phyloP scores from a whole-genome alignment of 2,329 filamentous ascomycete species.

The Microsporum ferrugineum region DNA sequence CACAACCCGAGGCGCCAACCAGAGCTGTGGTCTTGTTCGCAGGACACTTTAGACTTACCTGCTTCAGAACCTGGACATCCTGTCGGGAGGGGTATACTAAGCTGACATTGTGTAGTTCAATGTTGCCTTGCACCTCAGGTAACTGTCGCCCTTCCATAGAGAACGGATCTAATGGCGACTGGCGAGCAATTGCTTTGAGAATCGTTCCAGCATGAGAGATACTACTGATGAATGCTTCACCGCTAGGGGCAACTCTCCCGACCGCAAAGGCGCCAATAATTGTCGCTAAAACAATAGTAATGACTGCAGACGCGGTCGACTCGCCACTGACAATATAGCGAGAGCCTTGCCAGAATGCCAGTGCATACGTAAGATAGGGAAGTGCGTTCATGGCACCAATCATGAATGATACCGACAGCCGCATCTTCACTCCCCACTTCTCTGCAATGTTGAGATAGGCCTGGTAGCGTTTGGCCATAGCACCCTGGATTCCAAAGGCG shows the following conservation, averaged over 20 bases:
- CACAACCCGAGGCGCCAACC: constrained; percentile 46
- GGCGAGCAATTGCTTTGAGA: constrained; percentile 24
- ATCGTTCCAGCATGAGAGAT: constrained; percentile 26
- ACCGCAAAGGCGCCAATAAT: constrained; percentile 41
- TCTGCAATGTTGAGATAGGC: constrained; percentile 38
- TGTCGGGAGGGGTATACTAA: constrained; percentile 39
- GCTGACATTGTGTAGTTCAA: constrained; percentile 28
- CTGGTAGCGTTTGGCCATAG: constrained; percentile 47
- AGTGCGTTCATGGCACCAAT: constrained; percentile 52
- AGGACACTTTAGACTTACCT: constrained; percentile 52
- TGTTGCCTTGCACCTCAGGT: constrained; percentile 19
- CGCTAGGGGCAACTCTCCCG: constrained; percentile 46
- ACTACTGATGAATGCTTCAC: constrained; percentile 44
- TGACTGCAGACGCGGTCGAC: constrained; percentile 45
- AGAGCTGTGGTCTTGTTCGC: constrained; percentile 75
- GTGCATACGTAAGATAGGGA: constrained; percentile 51
- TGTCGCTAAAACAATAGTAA: constrained; percentile 45
- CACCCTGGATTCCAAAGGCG: constrained; percentile 46
- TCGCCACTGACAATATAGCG: constrained; percentile 40
- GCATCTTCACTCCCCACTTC: constrained; percentile 46
- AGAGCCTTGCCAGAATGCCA: constrained; percentile 56
- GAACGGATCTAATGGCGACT: constrained; percentile 25
- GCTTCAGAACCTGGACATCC: constrained; percentile 20
- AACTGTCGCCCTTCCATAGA: constrained; percentile 21
- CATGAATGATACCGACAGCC: constrained; percentile 43